Conservation (phyloP, 1,139 yeast genomes). For the Geotrichum candidum region DNA sequence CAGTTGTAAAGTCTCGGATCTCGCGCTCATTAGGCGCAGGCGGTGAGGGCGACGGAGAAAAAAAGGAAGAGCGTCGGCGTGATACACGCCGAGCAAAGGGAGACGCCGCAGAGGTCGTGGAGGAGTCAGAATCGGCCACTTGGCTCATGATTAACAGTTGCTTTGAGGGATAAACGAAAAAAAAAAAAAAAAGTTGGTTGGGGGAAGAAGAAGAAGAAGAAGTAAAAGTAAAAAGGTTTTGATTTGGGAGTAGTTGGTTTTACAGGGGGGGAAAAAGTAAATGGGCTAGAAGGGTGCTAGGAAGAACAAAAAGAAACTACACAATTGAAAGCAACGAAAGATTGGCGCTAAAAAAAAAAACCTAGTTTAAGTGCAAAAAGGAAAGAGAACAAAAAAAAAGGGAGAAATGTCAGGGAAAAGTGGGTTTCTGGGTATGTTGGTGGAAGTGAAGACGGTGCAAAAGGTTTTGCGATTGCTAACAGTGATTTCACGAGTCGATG, state of each 20-base stretch:
- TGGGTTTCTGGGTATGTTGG: not conserved
- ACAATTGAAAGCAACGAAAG: not conserved
- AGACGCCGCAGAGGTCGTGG: not conserved
- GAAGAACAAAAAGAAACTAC: not conserved
- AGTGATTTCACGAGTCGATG: not conserved
- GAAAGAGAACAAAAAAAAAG: not conserved
- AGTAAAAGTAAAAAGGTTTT: not conserved
- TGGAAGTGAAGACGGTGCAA: not conserved
- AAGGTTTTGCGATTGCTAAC: not conserved
- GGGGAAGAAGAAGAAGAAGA: not conserved
- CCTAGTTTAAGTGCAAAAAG: not conserved
- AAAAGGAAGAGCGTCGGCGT: slow-evolving; percentile 32
- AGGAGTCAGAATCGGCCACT: not conserved
- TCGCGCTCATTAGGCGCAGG: slow-evolving; percentile 49
- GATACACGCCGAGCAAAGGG: slow-evolving; percentile 4
- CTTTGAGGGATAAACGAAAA: not conserved
- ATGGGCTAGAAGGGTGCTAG: no score
- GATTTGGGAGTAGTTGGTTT: no score
- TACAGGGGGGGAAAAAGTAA: no score
- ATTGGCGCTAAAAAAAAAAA: no score
- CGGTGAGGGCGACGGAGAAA: slow-evolving; percentile 37
- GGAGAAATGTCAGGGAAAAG: not conserved
- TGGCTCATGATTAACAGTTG: not conserved
- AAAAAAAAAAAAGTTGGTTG: not conserved
- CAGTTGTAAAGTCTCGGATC: slow-evolving; percentile 70